Conservation (phyloP, 805 yeast genomes). For the Ogataea kodamae region DNA sequence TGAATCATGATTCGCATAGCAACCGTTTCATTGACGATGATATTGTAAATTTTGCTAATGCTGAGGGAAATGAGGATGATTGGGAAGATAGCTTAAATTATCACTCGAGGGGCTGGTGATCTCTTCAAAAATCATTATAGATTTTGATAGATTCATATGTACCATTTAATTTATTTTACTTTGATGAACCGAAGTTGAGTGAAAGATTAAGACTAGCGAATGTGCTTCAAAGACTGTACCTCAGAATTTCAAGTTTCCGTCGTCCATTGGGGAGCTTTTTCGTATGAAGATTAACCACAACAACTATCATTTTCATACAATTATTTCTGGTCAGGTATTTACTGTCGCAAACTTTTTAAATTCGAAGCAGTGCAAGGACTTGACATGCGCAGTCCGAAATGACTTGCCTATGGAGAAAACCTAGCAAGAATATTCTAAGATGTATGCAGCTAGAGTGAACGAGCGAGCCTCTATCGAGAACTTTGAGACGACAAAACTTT, state of each 20-base stretch:
- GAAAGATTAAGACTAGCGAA: no score
- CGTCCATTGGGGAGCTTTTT: no score
- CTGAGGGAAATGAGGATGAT: constrained; percentile 15
- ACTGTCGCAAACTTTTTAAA: constrained; percentile 39
- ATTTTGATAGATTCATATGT: neutral
- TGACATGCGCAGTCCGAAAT: constrained; percentile 32
- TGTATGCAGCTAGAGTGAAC: constrained; percentile 56
- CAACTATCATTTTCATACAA: constrained; percentile 6
- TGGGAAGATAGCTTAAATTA: constrained; percentile 36
- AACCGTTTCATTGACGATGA: constrained; percentile 16
- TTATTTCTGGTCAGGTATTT: constrained; percentile 38
- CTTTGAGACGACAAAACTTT: constrained; percentile 31
- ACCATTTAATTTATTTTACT: no score
- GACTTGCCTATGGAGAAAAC: constrained; percentile 40
- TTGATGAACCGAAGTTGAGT: no score
- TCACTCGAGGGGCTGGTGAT: constrained; percentile 41
- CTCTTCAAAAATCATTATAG: constrained; percentile 3
- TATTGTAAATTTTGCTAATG: constrained; percentile 2
- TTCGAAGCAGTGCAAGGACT: constrained; percentile 36
- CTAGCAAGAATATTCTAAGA: constrained; percentile 44
- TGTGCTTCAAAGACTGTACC: no score
- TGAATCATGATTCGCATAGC: constrained; percentile 20
- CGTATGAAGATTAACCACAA: neutral
- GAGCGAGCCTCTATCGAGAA: constrained; percentile 47
- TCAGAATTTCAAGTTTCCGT: no score